Percentiles rank a stretch among this genome's conserved stretches.
These are phyloP conservation scores for Talaromyces sp. DNA, from an alignment of 2,329 filamentous ascomycete genomes.

Conservation along the genomic window DNA sequence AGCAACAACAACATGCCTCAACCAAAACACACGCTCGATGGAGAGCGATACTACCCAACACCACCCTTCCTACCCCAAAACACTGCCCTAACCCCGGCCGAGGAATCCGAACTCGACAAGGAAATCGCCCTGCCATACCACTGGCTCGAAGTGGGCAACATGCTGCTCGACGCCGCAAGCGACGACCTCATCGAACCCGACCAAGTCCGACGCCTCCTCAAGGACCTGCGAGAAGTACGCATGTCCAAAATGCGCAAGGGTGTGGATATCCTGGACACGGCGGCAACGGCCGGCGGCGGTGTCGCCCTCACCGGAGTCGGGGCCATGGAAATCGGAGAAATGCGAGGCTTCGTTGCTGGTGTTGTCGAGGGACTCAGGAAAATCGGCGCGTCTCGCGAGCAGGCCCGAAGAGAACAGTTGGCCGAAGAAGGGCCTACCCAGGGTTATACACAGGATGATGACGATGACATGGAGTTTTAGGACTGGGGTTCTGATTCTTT, in stretches of 20 bases:
- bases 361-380: constrained; percentile 83
- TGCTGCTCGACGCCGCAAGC: constrained; percentile 75
- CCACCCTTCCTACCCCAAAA: constrained; percentile 77
- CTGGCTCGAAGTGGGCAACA: constrained; percentile 87
- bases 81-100: constrained; percentile 59
- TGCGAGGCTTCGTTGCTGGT: constrained; percentile 72
- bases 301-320: constrained; percentile 76
- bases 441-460: constrained; percentile 40
- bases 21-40: constrained; percentile 32
- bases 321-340: constrained; percentile 88
- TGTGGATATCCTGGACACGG: constrained; percentile 61
- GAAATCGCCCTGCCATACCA: constrained; percentile 69
- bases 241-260: constrained; percentile 82
- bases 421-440: constrained; percentile 58
- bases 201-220: constrained; percentile 66
- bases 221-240: constrained; percentile 80
- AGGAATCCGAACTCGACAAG: constrained; percentile 36
- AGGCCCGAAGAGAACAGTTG: constrained; percentile 69
- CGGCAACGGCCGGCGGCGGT: constrained; percentile 52
- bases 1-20: constrained; percentile 20
- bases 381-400: constrained; percentile 75
- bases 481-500: constrained; percentile 2
- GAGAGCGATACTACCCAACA: constrained; percentile 41
- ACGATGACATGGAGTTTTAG: constrained; percentile 51
- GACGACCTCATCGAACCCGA: constrained; percentile 76